Evolutionary conservation across 495 filamentous ascomycete species (phyloP).

Genomic region (Xylaria palmicola): DNA sequence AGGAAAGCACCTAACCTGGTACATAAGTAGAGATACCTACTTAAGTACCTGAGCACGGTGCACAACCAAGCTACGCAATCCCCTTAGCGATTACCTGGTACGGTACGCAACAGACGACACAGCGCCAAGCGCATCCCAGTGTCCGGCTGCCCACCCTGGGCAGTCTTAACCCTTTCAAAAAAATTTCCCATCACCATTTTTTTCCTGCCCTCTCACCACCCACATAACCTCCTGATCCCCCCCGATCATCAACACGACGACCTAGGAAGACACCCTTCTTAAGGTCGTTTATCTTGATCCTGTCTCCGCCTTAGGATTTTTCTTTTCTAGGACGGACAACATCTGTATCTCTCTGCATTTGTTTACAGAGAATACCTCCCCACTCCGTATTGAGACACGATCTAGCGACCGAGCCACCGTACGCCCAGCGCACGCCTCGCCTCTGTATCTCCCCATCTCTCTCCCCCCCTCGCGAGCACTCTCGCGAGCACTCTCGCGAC

Average conservation of each 20-base stretch:
- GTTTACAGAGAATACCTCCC: slow-evolving; percentile 39
- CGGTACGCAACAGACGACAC: background rate
- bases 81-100: too few species aligned
- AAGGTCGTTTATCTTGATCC: slow-evolving; percentile 30
- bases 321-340: slow-evolving; percentile 25
- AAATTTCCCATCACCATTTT: slow-evolving; percentile 36
- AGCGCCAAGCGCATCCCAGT: slow-evolving; percentile 8
- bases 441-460: slow-evolving; percentile 7
- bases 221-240: slow-evolving; percentile 19
- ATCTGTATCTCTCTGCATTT: slow-evolving; percentile 33
- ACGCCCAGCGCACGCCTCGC: slow-evolving; percentile 24
- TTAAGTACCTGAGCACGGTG: too few species aligned
- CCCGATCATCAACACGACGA: slow-evolving; percentile 37
- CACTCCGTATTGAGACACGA: slow-evolving; percentile 29
- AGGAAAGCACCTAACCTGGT: too few species aligned
- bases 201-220: slow-evolving; percentile 29
- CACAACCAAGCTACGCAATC: too few species aligned
- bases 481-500: too few species aligned
- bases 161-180: slow-evolving; percentile 29
- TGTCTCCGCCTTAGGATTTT: slow-evolving; percentile 26
- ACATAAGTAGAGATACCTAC: too few species aligned
- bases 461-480: background rate
- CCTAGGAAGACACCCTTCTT: slow-evolving; percentile 30
- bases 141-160: slow-evolving; percentile 12
- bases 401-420: slow-evolving; percentile 10